Conservation (phyloP, 495 filamentous ascomycete genomes). For the Hyaloscypha variabilis region DNA sequence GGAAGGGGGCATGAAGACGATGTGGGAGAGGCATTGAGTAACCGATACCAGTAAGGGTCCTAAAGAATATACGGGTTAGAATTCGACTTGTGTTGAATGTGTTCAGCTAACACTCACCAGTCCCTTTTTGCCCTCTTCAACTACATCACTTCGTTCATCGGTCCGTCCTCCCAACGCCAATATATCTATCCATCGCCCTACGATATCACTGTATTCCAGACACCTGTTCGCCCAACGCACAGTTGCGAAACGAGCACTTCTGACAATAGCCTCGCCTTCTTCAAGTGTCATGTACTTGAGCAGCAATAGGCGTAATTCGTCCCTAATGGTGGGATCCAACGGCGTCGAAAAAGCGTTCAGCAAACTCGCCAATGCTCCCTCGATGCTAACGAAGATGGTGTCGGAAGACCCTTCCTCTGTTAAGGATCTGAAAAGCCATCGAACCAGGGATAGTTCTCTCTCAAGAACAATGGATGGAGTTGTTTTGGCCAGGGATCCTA, state of each 20-base stretch:
- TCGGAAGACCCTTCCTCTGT: slow-evolving; percentile 75
- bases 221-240: slow-evolving; percentile 91
- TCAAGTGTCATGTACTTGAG: slow-evolving; percentile 65
- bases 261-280: slow-evolving; percentile 52
- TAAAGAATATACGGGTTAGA: slow-evolving; percentile 13
- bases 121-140: slow-evolving; percentile 89
- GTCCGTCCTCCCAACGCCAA: slow-evolving; percentile 69
- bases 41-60: slow-evolving; percentile 72
- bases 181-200: slow-evolving; percentile 86
- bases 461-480: slow-evolving; percentile 50
- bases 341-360: slow-evolving; percentile 58
- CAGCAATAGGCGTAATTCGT: slow-evolving; percentile 53
- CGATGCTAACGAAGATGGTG: slow-evolving; percentile 80
- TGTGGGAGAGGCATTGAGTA: slow-evolving; percentile 55
- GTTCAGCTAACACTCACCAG: slow-evolving; percentile 45
- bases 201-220: slow-evolving; percentile 74
- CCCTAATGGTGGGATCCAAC: slow-evolving; percentile 44
- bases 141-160: slow-evolving; percentile 73
- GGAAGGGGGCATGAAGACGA: slow-evolving; percentile 38
- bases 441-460: slow-evolving; percentile 60
- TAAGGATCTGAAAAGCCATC: slow-evolving; percentile 82
- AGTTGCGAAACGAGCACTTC: slow-evolving; percentile 78
- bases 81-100: not conserved
- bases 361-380: slow-evolving; percentile 82
- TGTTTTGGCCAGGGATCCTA: slow-evolving; percentile 76